A percentile compares a stretch with the other conserved stretches of the same genome.
Evolutionary conservation across 441 rosid species (phyloP).

Genomic region (Bocquillonia castaneifolia): DNA sequence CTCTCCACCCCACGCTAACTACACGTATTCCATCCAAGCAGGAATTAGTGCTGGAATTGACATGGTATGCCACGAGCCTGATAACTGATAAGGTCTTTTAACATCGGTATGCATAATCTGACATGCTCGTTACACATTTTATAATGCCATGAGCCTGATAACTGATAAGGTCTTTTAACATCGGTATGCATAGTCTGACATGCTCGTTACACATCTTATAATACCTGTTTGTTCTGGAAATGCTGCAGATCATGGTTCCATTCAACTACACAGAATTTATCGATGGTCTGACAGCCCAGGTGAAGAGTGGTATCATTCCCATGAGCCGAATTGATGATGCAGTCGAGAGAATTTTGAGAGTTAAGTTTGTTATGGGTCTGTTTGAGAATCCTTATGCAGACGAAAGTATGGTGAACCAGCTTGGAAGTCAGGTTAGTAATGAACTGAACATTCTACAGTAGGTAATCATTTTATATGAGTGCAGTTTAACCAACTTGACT

Average conservation of each 20-base stretch:
- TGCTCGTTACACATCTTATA: too few relatives aligned
- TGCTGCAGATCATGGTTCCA: slow-evolving; percentile 61
- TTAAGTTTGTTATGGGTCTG: slow-evolving; percentile 56
- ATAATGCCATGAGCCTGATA: slow-evolving; percentile 11
- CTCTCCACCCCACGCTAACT: slow-evolving; percentile 52
- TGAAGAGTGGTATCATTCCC: slow-evolving; percentile 47
- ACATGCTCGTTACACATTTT: too few relatives aligned
- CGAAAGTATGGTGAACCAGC: slow-evolving; percentile 42
- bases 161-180: too few relatives aligned
- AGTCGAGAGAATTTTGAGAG: slow-evolving; percentile 54
- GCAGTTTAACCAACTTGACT: not conserved
- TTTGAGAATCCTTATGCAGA: slow-evolving; percentile 63
- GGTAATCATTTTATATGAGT: not conserved
- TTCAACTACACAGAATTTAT: slow-evolving; percentile 47
- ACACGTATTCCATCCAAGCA: slow-evolving; percentile 45
- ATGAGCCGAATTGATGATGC: slow-evolving; percentile 70
- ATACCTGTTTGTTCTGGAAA: not conserved
- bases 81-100: too few relatives aligned
- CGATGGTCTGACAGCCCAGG: slow-evolving; percentile 42
- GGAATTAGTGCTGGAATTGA: slow-evolving; percentile 58
- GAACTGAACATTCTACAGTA: not conserved
- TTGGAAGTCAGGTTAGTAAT: slow-evolving; percentile 50
- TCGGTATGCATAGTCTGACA: too few relatives aligned
- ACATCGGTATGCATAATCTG: too few relatives aligned
- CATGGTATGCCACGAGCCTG: slow-evolving; percentile 39